Evolutionary conservation across 345 rosid genomes (phyloP), one percentile per base, ranked within the genome.

Genomic region (Lepidium africanum): DNA sequence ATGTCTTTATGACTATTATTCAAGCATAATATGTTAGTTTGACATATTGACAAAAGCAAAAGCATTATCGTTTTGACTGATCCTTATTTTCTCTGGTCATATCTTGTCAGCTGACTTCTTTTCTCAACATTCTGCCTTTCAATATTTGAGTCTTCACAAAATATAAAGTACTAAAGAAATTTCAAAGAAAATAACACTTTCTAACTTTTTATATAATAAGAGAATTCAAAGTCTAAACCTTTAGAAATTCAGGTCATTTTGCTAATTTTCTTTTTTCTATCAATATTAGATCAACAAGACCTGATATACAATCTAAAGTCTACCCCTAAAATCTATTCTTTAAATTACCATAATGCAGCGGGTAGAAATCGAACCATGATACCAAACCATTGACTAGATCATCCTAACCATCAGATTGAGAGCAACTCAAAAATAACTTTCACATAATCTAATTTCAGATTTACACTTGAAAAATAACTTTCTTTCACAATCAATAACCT

Each of bases 1-100:
- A 41, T 41, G 9, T 15, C 9, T 43, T 43, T 42, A 2, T 43
- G 19, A 43, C 46, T 41, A 43, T 16, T 46, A 4, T 46, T 46
- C 51, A 46, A 46, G 32, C 32, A 27, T 27, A 27, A 35, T 9
- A 27, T 9, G 50, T n/a, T 33, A 51, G 27, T 70, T 60, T 36
- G 25, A 70, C 51, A 40, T 50, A 60, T 21, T 52, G 49, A 38
- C 48, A 39, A 69, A 57, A 23, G 7, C n/a, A 21, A 52, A 49
- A 42, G 33, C 23, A 3, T 16, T 35, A 9, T 53, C 52, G 38
- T 62, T 62, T 57, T 62, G 56, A 53, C 63, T 0, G 2, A 21
- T 33, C 52, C 63, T 11, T 54, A 5, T 52, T 70, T 51, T 53
- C 63, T 43, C 55, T 40, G 69, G 69, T 62, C 69, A 33, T 70